Evolutionary conservation across 176 grass and related monocot genomes (phyloP), one percentile per base, ranked within the genome.

Genomic region (Oryza officinalis): DNA sequence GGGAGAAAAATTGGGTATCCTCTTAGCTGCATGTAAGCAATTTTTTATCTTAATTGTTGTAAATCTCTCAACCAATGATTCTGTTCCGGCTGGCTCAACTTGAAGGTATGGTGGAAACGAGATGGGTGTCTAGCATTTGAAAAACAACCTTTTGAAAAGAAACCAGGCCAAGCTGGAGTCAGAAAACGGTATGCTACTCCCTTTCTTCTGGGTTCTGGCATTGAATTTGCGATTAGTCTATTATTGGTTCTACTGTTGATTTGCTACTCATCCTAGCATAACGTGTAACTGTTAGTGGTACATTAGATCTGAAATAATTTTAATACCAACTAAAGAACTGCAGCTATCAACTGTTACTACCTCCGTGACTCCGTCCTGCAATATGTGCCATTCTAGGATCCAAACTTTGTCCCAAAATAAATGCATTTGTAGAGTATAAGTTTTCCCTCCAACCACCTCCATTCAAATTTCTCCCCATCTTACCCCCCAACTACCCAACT

Each of bases 31-130:
- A 63, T 15, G 38, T 45, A 17, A 80, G 30, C 22, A 83, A 75
- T 59, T 31, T 69, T 80, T 65, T 13, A 72, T 49, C 26, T 81
- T 64, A 4, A 72, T 10, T 25, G 0, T 27, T 61, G 20, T 46
- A 77, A 27, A 27, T 82, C 9, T 23, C 79, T 30, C n/a, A 10
- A 27, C 27, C n/a, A 32, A 26, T 75, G 27, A 33, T 86, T 82
- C 14, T 46, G 31, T 73, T 82, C n/a, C 54, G 28, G 57, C 20
- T 80, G 69, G 10, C 15, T 74, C 27, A 52, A 60, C 63, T 27
- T 75, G 31, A 75, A 98, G 95, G 91, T 95, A 85, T 98, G 96
- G 93, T 98, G 93, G 96, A 98, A 98, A 82, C 89, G 91, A 71
- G 96, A 98, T 90, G 96, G 96, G 14, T 98, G 96, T 66, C 87